These are phyloP conservation scores for Globisporangium radiosum DNA, from an alignment of 352 stramenopile species.

Conservation along the genomic window DNA sequence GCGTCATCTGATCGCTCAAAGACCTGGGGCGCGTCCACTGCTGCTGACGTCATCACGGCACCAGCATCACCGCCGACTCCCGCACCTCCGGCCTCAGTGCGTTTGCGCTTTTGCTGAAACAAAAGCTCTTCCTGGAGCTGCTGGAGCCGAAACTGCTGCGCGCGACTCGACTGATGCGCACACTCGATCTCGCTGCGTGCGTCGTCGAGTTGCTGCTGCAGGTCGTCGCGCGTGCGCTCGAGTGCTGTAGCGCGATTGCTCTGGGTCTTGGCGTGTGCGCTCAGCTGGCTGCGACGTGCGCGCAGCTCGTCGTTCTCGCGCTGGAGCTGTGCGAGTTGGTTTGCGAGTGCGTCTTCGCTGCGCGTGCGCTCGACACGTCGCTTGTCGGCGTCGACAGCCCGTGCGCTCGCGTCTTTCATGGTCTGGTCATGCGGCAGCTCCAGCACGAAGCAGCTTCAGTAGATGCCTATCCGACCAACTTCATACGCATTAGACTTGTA, in stretches of 20 bases:
- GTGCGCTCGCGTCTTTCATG: slow-evolving; percentile 32
- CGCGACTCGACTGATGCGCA: slow-evolving; percentile 40
- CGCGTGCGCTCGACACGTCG: slow-evolving; percentile 23
- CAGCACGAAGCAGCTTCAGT: no score
- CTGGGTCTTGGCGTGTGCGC: slow-evolving; percentile 39
- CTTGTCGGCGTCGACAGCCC: slow-evolving; percentile 33
- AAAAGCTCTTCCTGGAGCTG: slow-evolving; percentile 67
- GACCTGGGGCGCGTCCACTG: no score
- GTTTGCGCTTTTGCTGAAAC: slow-evolving; percentile 52
- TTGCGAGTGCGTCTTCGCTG: slow-evolving; percentile 30
- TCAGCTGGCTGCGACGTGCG: slow-evolving; percentile 27
- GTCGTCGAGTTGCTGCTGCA: slow-evolving; percentile 37
- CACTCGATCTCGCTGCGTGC: slow-evolving; percentile 34
- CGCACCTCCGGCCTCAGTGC: background rate
- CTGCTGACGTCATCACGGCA: no score
- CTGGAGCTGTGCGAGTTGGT: slow-evolving; percentile 34
- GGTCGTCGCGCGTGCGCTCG: slow-evolving; percentile 21
- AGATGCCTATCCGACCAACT: no score
- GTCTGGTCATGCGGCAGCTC: slow-evolving; percentile 15
- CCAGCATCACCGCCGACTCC: no score
- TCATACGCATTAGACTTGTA: no score
- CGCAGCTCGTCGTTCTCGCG: slow-evolving; percentile 58
- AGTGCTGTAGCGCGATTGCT: slow-evolving; percentile 24
- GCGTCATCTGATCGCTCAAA: no score
- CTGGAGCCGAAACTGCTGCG: slow-evolving; percentile 55